These are phyloP conservation scores for Trichoderma aggressivum DNA, from an alignment of 2,329 filamentous ascomycete genomes.

Conservation along the genomic window DNA sequence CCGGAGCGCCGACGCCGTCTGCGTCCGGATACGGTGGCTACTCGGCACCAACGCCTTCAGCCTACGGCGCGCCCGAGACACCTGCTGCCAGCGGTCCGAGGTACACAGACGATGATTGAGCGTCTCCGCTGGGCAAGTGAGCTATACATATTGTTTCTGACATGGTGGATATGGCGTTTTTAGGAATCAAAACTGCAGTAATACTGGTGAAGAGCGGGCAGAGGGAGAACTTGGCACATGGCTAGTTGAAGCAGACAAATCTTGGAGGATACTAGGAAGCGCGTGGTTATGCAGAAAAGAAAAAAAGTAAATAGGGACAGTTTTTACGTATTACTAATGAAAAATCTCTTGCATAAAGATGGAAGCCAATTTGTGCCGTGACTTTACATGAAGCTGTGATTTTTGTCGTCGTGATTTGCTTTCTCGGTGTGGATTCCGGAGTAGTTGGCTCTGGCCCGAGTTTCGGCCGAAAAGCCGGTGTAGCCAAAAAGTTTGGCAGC, in stretches of 20 bases:
- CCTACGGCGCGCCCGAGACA: conserved; percentile 56
- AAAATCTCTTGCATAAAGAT: background rate
- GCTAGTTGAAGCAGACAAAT: background rate
- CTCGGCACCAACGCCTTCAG: conserved; percentile 63
- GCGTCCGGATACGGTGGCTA: conserved; percentile 55
- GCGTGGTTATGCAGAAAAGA: conserved; percentile 1
- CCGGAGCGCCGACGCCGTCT: conserved; percentile 66
- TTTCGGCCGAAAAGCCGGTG: conserved; percentile 2
- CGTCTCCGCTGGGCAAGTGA: background rate
- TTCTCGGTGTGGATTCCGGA: background rate
- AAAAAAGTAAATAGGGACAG: background rate
- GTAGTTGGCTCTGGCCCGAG: background rate
- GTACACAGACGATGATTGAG: conserved; percentile 51
- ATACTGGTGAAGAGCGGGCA: background rate
- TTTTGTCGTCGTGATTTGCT: background rate
- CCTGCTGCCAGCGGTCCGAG: conserved; percentile 57
- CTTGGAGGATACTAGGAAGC: background rate
- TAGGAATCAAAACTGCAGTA: conserved; percentile 11
- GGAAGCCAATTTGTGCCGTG: background rate
- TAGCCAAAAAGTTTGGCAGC: background rate
- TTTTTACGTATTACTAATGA: background rate
- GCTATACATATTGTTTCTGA: background rate
- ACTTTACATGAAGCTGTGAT: background rate
- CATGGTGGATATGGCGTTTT: conserved; percentile 1
- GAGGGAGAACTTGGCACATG: background rate